Evolutionary conservation across 2,329 filamentous ascomycete genomes (phyloP), one percentile per base, ranked within the genome.

Genomic region (Pseudopyricularia javanii): DNA sequence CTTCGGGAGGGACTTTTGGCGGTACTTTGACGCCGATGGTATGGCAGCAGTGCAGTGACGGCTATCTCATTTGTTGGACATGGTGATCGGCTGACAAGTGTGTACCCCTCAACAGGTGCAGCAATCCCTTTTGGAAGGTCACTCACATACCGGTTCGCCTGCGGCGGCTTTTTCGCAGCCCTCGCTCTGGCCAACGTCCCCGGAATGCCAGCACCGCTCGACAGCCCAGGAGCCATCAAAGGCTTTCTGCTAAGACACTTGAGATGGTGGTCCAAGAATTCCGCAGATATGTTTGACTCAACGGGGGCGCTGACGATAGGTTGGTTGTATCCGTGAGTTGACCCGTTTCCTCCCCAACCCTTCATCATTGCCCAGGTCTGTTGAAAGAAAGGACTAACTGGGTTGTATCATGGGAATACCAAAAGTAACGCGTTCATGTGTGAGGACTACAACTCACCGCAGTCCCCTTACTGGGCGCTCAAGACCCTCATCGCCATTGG

Each of bases 371-470:
- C 33, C 6, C 14, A 12, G 14, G 33, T 14, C 33, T 35, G 33
- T 12, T n/a, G n/a, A 35, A 35, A 14, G 33, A 14, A 4, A 45
- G 24, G 4, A 20, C 40, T 12, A 9, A 22, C 6, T 15, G 2
- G 2, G 6, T 14, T 14, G 4, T 7, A 45, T 24, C 9, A 47
- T 12, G n/a, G 11, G 4, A 20, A 12, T n/a, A 22, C 4, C 37
- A 47, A 49, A 17, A 34, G 47, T 26, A 79, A 79, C 56, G 76
- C 77, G 71, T 79, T 72, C 57, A 69, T 79, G 68, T 65, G 66
- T 34, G 76, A 80, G 58, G 73, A 78, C 56, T 79, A 80, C 60
- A 79, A 79, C 58, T 79, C 76, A 2, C 74, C 76, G 0, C 76
- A 79, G 55, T 79, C 75, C 0, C 66, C 70, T 0, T 80, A 79